phyloP scores from a whole-genome alignment of 2,329 filamentous ascomycete genomes.

The Catunica adiposa region DNA sequence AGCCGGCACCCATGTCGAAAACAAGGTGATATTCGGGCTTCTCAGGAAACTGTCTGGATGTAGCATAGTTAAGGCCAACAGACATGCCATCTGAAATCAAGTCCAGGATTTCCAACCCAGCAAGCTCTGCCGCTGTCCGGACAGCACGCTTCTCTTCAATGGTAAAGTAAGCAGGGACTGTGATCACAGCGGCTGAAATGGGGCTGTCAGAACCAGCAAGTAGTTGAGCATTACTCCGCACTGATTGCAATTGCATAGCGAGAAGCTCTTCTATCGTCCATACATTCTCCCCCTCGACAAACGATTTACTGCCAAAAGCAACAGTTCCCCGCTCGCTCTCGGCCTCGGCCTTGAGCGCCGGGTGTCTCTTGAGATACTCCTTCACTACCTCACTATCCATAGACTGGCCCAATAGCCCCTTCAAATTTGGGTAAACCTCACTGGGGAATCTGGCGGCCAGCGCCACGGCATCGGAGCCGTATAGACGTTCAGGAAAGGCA shows the following conservation, averaged over 20 bases:
- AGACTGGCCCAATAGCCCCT: slow-evolving; percentile 67
- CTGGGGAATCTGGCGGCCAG: slow-evolving; percentile 74
- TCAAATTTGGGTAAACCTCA: slow-evolving; percentile 90
- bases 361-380: slow-evolving; percentile 61
- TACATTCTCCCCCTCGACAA: slow-evolving; percentile 41
- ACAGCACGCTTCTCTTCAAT: slow-evolving; percentile 78
- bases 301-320: slow-evolving; percentile 64
- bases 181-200: slow-evolving; percentile 73
- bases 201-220: slow-evolving; percentile 59
- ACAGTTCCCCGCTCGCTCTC: slow-evolving; percentile 49
- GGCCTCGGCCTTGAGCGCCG: slow-evolving; percentile 43
- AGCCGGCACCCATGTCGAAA: slow-evolving; percentile 96
- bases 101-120: slow-evolving; percentile 70
- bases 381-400: slow-evolving; percentile 43
- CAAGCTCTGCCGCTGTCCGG: slow-evolving; percentile 67
- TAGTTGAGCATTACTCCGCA: slow-evolving; percentile 73
- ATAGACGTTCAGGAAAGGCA: slow-evolving; percentile 71
- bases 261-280: slow-evolving; percentile 83
- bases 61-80: slow-evolving; percentile 90
- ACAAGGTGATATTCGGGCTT: slow-evolving; percentile 86
- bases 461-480: slow-evolving; percentile 81
- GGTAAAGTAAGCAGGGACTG: slow-evolving; percentile 80
- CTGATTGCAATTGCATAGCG: slow-evolving; percentile 88
- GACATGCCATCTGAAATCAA: slow-evolving; percentile 81
- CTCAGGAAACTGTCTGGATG: slow-evolving; percentile 71